Percentiles rank a stretch among this genome's conserved stretches.
phyloP scores from a whole-genome alignment of 306 rosid species.

The Spatholobus suberectus region DNA sequence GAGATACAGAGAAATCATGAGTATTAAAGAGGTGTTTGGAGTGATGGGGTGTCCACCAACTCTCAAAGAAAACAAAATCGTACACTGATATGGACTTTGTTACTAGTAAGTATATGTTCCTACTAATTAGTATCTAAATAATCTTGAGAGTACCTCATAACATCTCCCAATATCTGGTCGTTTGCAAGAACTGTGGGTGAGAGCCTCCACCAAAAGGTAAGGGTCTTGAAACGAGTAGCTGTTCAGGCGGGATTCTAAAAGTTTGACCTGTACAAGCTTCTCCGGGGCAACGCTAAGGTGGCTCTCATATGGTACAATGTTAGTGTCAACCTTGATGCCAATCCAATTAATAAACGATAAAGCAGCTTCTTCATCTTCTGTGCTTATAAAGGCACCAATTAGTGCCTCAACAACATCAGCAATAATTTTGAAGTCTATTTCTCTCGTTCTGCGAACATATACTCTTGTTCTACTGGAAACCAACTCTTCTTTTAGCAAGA shows the following conservation, averaged over 20 bases:
- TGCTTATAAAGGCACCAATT: slow-evolving; percentile 62
- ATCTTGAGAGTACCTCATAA: slow-evolving; percentile 49
- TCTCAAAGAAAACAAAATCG: neutral
- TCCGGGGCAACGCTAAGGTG: slow-evolving; percentile 33
- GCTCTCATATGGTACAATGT: slow-evolving; percentile 45
- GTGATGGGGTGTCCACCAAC: neutral
- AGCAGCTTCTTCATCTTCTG: slow-evolving; percentile 62
- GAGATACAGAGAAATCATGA: no score
- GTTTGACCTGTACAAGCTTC: slow-evolving; percentile 47
- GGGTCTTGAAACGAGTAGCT: slow-evolving; percentile 60
- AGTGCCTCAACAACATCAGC: slow-evolving; percentile 85
- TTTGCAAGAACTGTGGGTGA: slow-evolving; percentile 75
- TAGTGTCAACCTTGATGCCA: slow-evolving; percentile 61
- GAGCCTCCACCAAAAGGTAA: slow-evolving; percentile 69
- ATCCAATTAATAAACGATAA: slow-evolving; percentile 62
- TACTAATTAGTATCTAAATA: no score
- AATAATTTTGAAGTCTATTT: slow-evolving; percentile 43
- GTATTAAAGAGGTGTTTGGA: neutral
- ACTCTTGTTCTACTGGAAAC: slow-evolving; percentile 40
- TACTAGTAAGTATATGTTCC: neutral
- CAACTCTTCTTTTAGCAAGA: slow-evolving; percentile 41
- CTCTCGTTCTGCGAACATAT: slow-evolving; percentile 45
- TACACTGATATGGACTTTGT: neutral
- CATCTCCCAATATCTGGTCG: slow-evolving; percentile 55
- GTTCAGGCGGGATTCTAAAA: slow-evolving; percentile 49